Evolutionary conservation across 148 eudicot genomes (phyloP).

Genomic region (Spergularia bocconei): DNA sequence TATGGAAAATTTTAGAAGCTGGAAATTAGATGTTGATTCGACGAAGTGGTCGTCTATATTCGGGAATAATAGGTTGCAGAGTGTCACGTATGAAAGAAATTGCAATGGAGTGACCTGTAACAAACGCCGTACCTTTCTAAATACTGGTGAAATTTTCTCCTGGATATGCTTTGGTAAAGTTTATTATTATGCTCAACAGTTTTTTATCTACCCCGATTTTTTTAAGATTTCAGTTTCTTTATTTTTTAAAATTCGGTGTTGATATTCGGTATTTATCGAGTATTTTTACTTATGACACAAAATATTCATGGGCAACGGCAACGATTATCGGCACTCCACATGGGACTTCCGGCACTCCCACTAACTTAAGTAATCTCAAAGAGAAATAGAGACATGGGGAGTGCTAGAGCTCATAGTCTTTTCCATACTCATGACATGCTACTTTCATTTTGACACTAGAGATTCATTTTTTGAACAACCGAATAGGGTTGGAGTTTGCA

Average conservation of each 20-base stretch:
- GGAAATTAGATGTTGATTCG: constrained; percentile 17
- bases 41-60: constrained; percentile 16
- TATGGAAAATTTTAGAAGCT: constrained; percentile 59
- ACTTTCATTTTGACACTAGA: too few species aligned
- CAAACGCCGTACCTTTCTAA: constrained; percentile 6
- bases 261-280: too few species aligned
- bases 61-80: constrained; percentile 4
- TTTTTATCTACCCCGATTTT: neutral
- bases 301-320: neutral
- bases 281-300: neutral
- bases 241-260: too few species aligned
- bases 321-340: too few species aligned
- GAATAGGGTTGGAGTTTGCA: neutral
- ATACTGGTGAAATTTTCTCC: constrained; percentile 8
- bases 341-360: too few species aligned
- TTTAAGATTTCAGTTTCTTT: neutral
- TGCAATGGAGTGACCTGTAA: constrained; percentile 4
- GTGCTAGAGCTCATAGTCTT: too few species aligned
- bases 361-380: too few species aligned
- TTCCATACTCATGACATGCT: too few species aligned
- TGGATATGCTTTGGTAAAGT: neutral
- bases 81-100: neutral
- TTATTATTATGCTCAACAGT: constrained; percentile 5
- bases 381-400: too few species aligned
- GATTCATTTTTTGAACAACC: too few species aligned